Evolutionary conservation across 2,329 filamentous ascomycete genomes (phyloP).

Genomic region (Ophiognomonia clavigignenti-juglandacearum): DNA sequence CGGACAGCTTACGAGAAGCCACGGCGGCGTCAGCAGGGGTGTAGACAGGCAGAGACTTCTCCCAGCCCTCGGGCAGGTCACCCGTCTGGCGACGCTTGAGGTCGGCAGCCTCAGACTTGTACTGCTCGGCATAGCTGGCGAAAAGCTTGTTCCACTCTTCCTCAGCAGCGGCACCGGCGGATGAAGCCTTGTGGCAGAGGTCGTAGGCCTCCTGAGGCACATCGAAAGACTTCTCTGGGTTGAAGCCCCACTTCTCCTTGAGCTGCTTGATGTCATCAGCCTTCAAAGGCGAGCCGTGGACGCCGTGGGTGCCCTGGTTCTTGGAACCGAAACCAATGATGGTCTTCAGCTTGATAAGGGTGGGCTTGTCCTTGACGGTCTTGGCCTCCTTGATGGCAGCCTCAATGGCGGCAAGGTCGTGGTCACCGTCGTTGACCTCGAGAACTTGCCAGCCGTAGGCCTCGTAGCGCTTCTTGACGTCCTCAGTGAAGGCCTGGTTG

Average conservation of each 20-base stretch:
- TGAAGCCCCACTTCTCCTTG: conserved; percentile 94
- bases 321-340: conserved; percentile 96
- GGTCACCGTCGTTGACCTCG: conserved; percentile 81
- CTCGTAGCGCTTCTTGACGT: conserved; percentile 92
- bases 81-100: conserved; percentile 74
- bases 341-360: conserved; percentile 93
- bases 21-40: conserved; percentile 78
- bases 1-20: conserved; percentile 93
- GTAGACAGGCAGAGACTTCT: conserved; percentile 89
- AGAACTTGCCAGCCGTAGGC: conserved; percentile 93
- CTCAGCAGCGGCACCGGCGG: conserved; percentile 83
- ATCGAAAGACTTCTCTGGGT: conserved; percentile 87
- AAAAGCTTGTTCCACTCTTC: conserved; percentile 94
- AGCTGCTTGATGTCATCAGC: conserved; percentile 88
- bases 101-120: conserved; percentile 75
- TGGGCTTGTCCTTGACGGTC: conserved; percentile 91
- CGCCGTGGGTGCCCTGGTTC: conserved; percentile 87
- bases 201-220: conserved; percentile 96
- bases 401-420: conserved; percentile 83
- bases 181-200: conserved; percentile 75
- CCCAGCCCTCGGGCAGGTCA: conserved; percentile 92
- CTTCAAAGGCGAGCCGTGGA: conserved; percentile 96
- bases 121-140: conserved; percentile 75
- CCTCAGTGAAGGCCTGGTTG: conserved; percentile 94
- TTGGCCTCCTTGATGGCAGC: conserved; percentile 80